phyloP scores from a whole-genome alignment of 2,329 filamentous ascomycete genomes.

The Drechslerella stenobrocha region DNA sequence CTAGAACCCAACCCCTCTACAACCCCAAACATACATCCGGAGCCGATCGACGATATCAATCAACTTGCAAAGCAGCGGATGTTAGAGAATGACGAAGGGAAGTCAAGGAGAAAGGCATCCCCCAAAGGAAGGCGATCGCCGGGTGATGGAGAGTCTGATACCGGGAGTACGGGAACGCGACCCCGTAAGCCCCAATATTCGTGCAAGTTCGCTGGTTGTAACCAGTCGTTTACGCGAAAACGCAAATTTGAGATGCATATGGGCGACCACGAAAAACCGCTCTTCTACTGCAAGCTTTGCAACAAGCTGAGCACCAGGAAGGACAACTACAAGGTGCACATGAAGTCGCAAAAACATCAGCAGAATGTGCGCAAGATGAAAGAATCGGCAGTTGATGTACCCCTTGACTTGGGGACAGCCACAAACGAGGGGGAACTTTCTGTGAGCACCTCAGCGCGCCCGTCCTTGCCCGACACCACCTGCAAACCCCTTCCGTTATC shows the following conservation, averaged over 20 bases:
- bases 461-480: background rate
- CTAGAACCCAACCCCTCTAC: background rate
- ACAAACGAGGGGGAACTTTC: too few species aligned
- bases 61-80: slow-evolving; percentile 5
- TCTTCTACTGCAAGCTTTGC: slow-evolving; percentile 23
- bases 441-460: slow-evolving; percentile 16
- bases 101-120: slow-evolving; percentile 11
- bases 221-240: slow-evolving; percentile 11
- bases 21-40: background rate
- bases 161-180: slow-evolving; percentile 9
- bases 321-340: slow-evolving; percentile 22
- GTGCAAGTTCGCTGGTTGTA: slow-evolving; percentile 15
- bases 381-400: too few species aligned
- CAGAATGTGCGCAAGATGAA: slow-evolving; percentile 2
- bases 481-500: background rate
- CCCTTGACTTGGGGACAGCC: too few species aligned
- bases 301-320: background rate
- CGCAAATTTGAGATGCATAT: slow-evolving; percentile 24
- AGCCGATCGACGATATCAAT: slow-evolving; percentile 7
- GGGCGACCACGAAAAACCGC: slow-evolving; percentile 15
- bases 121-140: too few species aligned
- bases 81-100: slow-evolving; percentile 11
- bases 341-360: slow-evolving; percentile 6
- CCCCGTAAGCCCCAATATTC: slow-evolving; percentile 10
- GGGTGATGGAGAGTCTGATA: too few species aligned